Base-by-base conservation (phyloP, 768 basidiomycete genomes). In the Tulasnella sp. region DNA sequence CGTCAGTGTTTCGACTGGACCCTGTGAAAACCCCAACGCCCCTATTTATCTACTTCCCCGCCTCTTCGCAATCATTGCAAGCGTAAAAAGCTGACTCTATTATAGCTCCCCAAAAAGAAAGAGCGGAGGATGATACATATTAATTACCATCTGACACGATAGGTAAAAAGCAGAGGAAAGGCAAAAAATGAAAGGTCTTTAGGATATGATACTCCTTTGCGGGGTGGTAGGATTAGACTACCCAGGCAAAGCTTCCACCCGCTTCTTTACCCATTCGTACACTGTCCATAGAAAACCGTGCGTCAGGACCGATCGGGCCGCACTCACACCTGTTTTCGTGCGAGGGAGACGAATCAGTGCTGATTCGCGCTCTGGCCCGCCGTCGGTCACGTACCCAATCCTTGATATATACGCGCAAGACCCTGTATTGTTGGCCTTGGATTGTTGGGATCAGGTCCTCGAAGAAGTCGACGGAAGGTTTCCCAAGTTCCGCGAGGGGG, bases 271-370 rank as follows among this genome's bases (percentile, higher is more conserved):
- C 40, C 81, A 83, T 80, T 98, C 96, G 85, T 96, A 96, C 81
- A 98, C 89, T 11, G 96, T 97, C 96, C 96, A 98, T 76, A 97
- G 88, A 54, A 97, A 88, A 31, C 97, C 97, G 83, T 98, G 97
- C 9, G 96, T 97, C 44, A 96, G 94, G 84, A 97, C 93, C 83
- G 94, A 96, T 77, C 98, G 91, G 76, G 95, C 85, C 58, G 97
- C 97, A 82, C 96, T 97, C 82, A 99, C 94, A 48, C 81, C 81
- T 82, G 34, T n/a, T 11, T 28, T 73, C 24, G 11, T 54, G 54
- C 20, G 50, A 50, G 50, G 20, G 50, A 50, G 11, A 18, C 22
- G 22, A 12, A 46, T 54, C 24, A 54, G 54, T n/a, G 54, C 24
- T 54, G n/a, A 22, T 54, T 54, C 12, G n/a, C 54, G 54, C 24